Base-by-base conservation (phyloP, 202 grass and related monocot genomes). In the Carex sylvatica region DNA sequence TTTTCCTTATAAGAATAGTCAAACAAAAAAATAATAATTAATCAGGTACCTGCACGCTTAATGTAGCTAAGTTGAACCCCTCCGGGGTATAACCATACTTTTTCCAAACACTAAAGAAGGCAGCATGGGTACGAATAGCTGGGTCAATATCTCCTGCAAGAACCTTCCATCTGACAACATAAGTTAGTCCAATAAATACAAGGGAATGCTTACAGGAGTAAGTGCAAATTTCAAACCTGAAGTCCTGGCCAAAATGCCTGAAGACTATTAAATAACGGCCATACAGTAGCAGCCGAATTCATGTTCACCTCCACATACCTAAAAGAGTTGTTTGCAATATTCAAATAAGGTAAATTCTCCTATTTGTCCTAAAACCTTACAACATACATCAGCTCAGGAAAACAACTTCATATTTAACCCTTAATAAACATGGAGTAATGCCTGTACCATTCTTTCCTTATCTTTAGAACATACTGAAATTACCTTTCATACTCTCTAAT, bases 271-370 rank as follows among this genome's bases (percentile, higher is more conserved):
- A 98, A 98, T 59, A 98, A 83, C 70, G 95, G 95, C 95, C 95
- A 98, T 65, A 94, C 95, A 66, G 92, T 98, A 64, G 90, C 88
- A 85, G 88, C 95, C 49, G 95, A 94, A 84, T 98, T 93, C 92
- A 98, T 98, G 83, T 98, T 98, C 46, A 98, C 95, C 90, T 95
- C 95, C 28, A 98, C 92, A 65, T 98, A 98, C 95, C 95, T 98
- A 84, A 42, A 63, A 73, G 9, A 26, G 69, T 82, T 80, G 60
- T 80, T 62, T 80, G 33, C 9, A 24, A 67, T 66, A 68, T 67
- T 53, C 5, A 28, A 65, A 54, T 52, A 67, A 54, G 22, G 20
- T 36, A 82, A 46, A 82, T 56, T 35, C 51, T 58, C 24, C 15
- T 18, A 4, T 24, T 42, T 51, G 42, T 16, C 51, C 7, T 49